phyloP scores from a whole-genome alignment of 495 filamentous ascomycete genomes.

The Podospora fimiseda region DNA sequence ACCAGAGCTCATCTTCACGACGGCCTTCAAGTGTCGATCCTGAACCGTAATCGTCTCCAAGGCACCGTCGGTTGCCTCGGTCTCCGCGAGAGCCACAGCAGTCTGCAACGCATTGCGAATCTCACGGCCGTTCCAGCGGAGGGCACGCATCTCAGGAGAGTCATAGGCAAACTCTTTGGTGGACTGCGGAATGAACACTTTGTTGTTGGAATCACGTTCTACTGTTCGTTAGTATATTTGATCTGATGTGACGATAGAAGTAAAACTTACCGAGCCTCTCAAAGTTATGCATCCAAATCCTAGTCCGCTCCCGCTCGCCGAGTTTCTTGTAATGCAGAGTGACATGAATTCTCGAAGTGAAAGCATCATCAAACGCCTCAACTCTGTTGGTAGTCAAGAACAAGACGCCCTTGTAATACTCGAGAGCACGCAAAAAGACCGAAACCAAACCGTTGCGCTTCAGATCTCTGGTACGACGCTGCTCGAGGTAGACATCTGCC shows the following conservation, averaged over 20 bases:
- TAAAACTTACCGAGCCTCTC: conserved; percentile 24
- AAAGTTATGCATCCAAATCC: conserved; percentile 37
- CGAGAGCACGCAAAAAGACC: conserved; percentile 44
- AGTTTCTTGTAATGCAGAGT: conserved; percentile 36
- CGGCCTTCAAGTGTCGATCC: conserved; percentile 31
- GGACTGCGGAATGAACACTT: conserved; percentile 22
- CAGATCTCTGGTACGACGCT: conserved; percentile 63
- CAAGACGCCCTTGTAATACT: conserved; percentile 38
- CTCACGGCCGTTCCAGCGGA: conserved; percentile 36
- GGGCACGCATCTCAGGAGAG: conserved; percentile 21
- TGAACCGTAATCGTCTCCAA: conserved; percentile 23
- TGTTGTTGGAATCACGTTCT: conserved; percentile 29
- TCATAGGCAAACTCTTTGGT: conserved; percentile 26
- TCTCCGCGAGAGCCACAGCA: conserved; percentile 39
- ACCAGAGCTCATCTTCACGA: conserved; percentile 36
- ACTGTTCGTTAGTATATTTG: too few species aligned
- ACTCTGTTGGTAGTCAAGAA: conserved; percentile 42
- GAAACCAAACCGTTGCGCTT: conserved; percentile 72
- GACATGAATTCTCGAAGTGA: conserved; percentile 39
- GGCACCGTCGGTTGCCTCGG: conserved; percentile 30
- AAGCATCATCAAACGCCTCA: conserved; percentile 36
- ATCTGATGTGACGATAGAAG: too few species aligned
- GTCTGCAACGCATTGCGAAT: conserved; percentile 41
- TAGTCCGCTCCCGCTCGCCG: conserved; percentile 26
- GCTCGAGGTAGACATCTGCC: conserved; percentile 50